Evolutionary conservation across 2,329 filamentous ascomycete species (phyloP), one percentile per base, ranked within the genome.

Genomic region (Aureobasidium leucospermi): DNA sequence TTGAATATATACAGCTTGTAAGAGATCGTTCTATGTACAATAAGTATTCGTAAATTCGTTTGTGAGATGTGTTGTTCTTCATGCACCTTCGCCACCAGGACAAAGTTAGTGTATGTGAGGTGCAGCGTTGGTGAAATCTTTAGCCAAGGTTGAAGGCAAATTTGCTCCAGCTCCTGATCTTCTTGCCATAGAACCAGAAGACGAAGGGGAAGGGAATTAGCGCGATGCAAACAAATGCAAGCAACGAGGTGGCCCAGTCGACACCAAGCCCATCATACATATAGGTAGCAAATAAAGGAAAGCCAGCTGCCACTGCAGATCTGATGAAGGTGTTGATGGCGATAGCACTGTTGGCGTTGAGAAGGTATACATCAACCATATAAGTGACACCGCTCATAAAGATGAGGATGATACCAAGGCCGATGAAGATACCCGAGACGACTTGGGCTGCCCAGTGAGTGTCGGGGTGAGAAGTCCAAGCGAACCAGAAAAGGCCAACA

Each of bases 261-360:
- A 71, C 64, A 0, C 73, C 73, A 0, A 75, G 60, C 5, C 68
- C 66, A 3, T 64, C 45, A 60, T 68, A 75, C 70, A 75, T 71
- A 1, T 66, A 65, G 4, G 63, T 63, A 0, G 67, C 62, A 34
- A 70, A 67, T n/a, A 76, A 56, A 2, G 73, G 73, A 61, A 75
- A 57, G 0, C 64, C 72, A 3, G 72, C 73, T 2, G 69, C 74
- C 15, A 74, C 67, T 13, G 62, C 60, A 19, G 66, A 68, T 46
- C 74, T 62, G 34, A 74, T 61, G 53, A 75, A 69, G 29, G 69
- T 67, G 55, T 75, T 75, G 6, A 66, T 68, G 0, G 73, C 70
- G 10, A 67, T 64, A 9, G 71, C 63, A 6, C 57, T 60, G 45
- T 67, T 67, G 6, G 67, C 67, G 39, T 68, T 64, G 64, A 71